Evolutionary conservation across 2,329 filamentous ascomycete species (phyloP).

Genomic region (Cephalotrichum gorgonifer): DNA sequence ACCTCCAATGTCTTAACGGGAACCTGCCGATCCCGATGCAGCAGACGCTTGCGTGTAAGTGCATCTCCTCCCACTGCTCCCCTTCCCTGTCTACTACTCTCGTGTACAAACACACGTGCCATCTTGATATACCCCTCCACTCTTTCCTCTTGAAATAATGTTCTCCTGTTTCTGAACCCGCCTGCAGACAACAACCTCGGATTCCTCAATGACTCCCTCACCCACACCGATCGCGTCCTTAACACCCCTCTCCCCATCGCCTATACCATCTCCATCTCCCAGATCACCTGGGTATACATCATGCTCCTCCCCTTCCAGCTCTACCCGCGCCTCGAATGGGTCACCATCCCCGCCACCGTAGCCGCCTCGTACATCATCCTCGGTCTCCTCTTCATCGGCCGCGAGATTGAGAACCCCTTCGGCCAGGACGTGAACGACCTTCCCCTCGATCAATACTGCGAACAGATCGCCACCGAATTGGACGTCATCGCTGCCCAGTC

Average conservation of each 20-base stretch:
- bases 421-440: slow-evolving; percentile 76
- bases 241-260: slow-evolving; percentile 75
- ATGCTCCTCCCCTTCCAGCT: slow-evolving; percentile 76
- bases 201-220: slow-evolving; percentile 60
- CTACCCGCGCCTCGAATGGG: slow-evolving; percentile 50
- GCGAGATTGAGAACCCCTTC: slow-evolving; percentile 79
- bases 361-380: slow-evolving; percentile 73
- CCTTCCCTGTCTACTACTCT: too few relatives aligned
- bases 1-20: slow-evolving; percentile 45
- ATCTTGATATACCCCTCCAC: too few relatives aligned
- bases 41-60: slow-evolving; percentile 42
- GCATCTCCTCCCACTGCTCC: slow-evolving; percentile 3
- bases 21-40: slow-evolving; percentile 47
- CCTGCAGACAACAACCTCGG: slow-evolving; percentile 44
- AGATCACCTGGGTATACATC: slow-evolving; percentile 81
- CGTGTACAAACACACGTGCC: too few relatives aligned
- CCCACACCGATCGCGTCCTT: slow-evolving; percentile 66
- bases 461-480: slow-evolving; percentile 62
- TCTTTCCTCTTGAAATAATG: slow-evolving; percentile 14
- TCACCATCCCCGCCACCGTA: slow-evolving; percentile 64
- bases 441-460: slow-evolving; percentile 66
- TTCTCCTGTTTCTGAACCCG: slow-evolving; percentile 22
- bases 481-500: slow-evolving; percentile 55
- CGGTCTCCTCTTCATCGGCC: slow-evolving; percentile 62
- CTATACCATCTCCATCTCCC: slow-evolving; percentile 74